Conservation (phyloP, 2,329 filamentous ascomycete genomes). For the Epichloe typhina region DNA sequence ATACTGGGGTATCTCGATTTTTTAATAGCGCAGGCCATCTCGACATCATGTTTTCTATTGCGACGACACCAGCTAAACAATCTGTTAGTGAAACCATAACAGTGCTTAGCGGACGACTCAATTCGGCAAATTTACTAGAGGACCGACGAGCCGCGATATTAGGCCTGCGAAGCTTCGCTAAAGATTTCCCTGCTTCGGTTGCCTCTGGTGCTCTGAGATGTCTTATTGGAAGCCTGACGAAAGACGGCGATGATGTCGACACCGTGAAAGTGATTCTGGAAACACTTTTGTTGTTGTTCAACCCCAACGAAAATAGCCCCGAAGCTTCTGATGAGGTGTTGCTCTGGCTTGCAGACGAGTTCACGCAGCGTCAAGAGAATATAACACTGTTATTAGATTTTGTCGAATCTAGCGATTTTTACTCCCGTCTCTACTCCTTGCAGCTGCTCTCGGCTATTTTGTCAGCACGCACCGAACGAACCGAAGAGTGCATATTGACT, state of each 20-base stretch:
- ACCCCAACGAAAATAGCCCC: slow-evolving; percentile 55
- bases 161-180: slow-evolving; percentile 87
- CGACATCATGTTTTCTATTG: slow-evolving; percentile 47
- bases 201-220: slow-evolving; percentile 84
- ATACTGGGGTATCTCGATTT: not conserved
- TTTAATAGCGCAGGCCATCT: slow-evolving; percentile 18
- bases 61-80: slow-evolving; percentile 78
- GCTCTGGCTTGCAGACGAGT: slow-evolving; percentile 93
- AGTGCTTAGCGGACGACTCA: slow-evolving; percentile 73
- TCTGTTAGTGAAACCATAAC: slow-evolving; percentile 91
- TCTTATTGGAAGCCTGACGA: slow-evolving; percentile 70
- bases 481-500: slow-evolving; percentile 85
- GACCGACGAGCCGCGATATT: slow-evolving; percentile 88
- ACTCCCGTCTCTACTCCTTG: slow-evolving; percentile 78
- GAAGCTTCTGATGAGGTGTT: slow-evolving; percentile 95
- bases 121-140: slow-evolving; percentile 82
- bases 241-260: slow-evolving; percentile 89
- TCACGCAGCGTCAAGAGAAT: slow-evolving; percentile 95
- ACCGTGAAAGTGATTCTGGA: slow-evolving; percentile 92
- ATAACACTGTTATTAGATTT: slow-evolving; percentile 83
- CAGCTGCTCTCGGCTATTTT: slow-evolving; percentile 82
- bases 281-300: slow-evolving; percentile 88
- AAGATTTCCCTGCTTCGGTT: slow-evolving; percentile 90
- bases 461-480: slow-evolving; percentile 73
- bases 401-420: slow-evolving; percentile 77